Base-by-base conservation (phyloP, 2,329 filamentous ascomycete genomes). In the Stagonosporopsis rhizophila region DNA sequence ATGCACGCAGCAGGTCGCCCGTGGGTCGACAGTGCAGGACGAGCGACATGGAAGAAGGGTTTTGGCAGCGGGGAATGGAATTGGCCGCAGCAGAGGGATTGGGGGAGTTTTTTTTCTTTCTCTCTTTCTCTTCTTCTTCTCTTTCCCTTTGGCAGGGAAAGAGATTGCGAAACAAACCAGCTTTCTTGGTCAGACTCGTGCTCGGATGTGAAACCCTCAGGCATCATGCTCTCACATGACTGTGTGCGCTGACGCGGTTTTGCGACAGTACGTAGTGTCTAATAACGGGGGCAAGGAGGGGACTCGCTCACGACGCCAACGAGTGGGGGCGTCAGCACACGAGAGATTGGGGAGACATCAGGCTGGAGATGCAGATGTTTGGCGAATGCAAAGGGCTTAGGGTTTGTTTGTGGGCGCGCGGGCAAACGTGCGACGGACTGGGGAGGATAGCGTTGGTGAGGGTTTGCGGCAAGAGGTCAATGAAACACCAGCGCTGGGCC, bases 181-280 rank as follows among this genome's bases (percentile, higher is more conserved):
- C 23, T 28, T 19, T 8, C 35, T 46, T 46, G 44, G 44, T 38
- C 27, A 44, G 25, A 44, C 41, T 17, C 27, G 46, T 27, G 48
- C 17, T 14, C 14, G 8, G 11, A 28, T 22, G 34, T 49, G 53
- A 56, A 56, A 56, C 53, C 44, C 47, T 51, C 37, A 51, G 53
- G 47, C 47, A 47, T 20, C 44, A 27, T 40, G 34, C 41, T 50
- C 54, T 55, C 64, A 62, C 57, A 62, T 60, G 64, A 59, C 37
- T 15, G 28, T 28, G 48, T 52, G 23, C 25, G 60, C 55, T 57
- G 58, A 55, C 58, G 60, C 55, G 46, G 60, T 57, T 53, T 23
- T 56, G 56, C 55, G 59, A 50, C 59, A 45, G 32, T 17, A 30
- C 12, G 15, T 22, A 14, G 58, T 56, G 52, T 47, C 53, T 42